Evolutionary conservation across 2,329 filamentous ascomycete species (phyloP), one percentile per base, ranked within the genome.

Genomic region (Exophiala mesophila): DNA sequence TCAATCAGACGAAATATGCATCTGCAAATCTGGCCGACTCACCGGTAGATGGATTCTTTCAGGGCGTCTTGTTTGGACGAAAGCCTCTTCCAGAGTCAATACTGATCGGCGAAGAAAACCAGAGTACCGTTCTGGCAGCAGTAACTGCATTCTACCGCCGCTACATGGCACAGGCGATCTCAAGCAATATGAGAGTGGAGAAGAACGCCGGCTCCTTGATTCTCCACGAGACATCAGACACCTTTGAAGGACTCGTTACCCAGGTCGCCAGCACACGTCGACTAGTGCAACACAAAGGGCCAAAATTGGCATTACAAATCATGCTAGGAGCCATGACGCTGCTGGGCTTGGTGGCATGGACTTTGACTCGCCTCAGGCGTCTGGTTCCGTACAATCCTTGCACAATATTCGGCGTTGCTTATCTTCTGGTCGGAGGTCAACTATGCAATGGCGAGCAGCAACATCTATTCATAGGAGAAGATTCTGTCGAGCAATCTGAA

Each of bases 141-240:
- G 9, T 55, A 9, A 19, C 39, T 1, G 26, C 10, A 3, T 45
- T 55, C 38, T 55, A 55, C 32, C 41, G 51, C 2, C 32, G 49
- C 2, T 55, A 55, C 40, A 55, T 55, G 53, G 53, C 53, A 4
- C 51, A 54, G 32, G 51, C 45, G 4, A 52, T 55, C 15, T 49
- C 46, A 4, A 18, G 4, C 3, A 54, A 50, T 9, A 53, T 55
- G 49, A 39, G 53, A 3, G 34, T 44, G 2, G 18, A 26, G 7
- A 7, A 7, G 23, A 26, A 26, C 23, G 23, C 23, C 23, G 23
- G 6, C 23, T 26, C 23, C 7, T 26, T 12, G 12, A 26, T 6
- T 26, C 7, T 12, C 23, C 23, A 26, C 16, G 26, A 26, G 20
- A n/a, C 18, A 6, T 10, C 15, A 8, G 21, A 13, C 18, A 9